A percentile compares a stretch with the other conserved stretches of the same genome.
phyloP scores from a whole-genome alignment of 1,139 yeast genomes.

The Saccharomyces uvarum region DNA sequence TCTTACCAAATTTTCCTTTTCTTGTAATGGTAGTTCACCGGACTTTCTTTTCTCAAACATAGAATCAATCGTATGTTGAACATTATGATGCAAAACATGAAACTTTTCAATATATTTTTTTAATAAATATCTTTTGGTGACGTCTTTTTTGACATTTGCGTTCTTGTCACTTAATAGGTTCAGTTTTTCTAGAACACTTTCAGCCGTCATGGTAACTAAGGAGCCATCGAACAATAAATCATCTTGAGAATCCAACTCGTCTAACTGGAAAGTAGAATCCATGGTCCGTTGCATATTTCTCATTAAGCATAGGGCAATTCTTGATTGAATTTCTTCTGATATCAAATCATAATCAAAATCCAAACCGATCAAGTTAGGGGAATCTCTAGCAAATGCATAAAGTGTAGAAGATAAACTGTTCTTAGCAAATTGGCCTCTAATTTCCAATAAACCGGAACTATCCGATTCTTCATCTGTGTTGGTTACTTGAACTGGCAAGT shows the following conservation, averaged over 20 bases:
- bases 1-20: slow-evolving; percentile 58
- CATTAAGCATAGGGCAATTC: slow-evolving; percentile 74
- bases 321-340: slow-evolving; percentile 60
- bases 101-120: slow-evolving; percentile 46
- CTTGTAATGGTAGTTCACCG: slow-evolving; percentile 51
- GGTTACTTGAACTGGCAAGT: not conserved
- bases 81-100: slow-evolving; percentile 44
- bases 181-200: slow-evolving; percentile 41
- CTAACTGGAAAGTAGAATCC: slow-evolving; percentile 35
- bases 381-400: slow-evolving; percentile 60
- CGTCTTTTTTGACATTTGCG: slow-evolving; percentile 28
- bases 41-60: slow-evolving; percentile 50
- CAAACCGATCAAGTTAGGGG: slow-evolving; percentile 55
- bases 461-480: not conserved
- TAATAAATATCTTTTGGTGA: slow-evolving; percentile 34
- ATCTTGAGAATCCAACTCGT: slow-evolving; percentile 33
- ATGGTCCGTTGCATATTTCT: slow-evolving; percentile 64
- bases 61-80: slow-evolving; percentile 52
- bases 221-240: slow-evolving; percentile 46
- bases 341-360: slow-evolving; percentile 63
- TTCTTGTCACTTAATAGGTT: slow-evolving; percentile 13
- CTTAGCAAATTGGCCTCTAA: slow-evolving; percentile 27
- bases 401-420: slow-evolving; percentile 47
- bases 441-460: not conserved
- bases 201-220: slow-evolving; percentile 55